Evolutionary conservation across 2,329 filamentous ascomycete species (phyloP).

Genomic region (Fusarium praegraminearum): DNA sequence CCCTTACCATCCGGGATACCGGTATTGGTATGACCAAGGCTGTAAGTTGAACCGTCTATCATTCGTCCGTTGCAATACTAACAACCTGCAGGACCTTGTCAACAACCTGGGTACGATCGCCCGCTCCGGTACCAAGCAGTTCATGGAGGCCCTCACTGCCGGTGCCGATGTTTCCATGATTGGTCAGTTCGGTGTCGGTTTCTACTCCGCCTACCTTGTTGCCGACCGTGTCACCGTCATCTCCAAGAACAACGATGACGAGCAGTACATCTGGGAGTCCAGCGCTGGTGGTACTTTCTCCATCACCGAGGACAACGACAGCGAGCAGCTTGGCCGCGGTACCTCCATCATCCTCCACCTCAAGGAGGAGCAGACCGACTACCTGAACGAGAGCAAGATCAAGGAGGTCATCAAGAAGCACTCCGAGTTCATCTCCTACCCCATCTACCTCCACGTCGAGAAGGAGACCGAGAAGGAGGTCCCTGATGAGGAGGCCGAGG

Average conservation of each 20-base stretch:
- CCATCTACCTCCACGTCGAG: slow-evolving; percentile 99
- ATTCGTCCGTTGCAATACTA: neutral
- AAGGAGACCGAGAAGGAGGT: slow-evolving; percentile 99
- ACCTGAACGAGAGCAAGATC: slow-evolving; percentile 98
- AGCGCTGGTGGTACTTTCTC: slow-evolving; percentile 97
- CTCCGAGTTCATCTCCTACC: slow-evolving; percentile 99
- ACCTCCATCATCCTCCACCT: slow-evolving; percentile 98
- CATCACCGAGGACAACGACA: slow-evolving; percentile 89
- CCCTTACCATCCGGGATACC: slow-evolving; percentile 94
- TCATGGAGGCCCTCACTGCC: slow-evolving; percentile 99
- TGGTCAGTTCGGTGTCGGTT: slow-evolving; percentile 99
- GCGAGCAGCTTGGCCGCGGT: slow-evolving; percentile 90
- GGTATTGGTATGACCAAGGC: slow-evolving; percentile 99
- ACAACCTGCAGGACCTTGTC: slow-evolving; percentile 80
- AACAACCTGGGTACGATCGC: slow-evolving; percentile 99
- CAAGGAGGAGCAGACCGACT: slow-evolving; percentile 99
- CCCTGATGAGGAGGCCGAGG: slow-evolving; percentile 87
- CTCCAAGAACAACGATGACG: slow-evolving; percentile 99
- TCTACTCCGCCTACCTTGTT: slow-evolving; percentile 99
- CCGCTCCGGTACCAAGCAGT: slow-evolving; percentile 99
- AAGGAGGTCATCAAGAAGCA: slow-evolving; percentile 99
- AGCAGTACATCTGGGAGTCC: slow-evolving; percentile 99
- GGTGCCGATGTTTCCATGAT: slow-evolving; percentile 99
- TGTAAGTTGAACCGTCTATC: slow-evolving; percentile 68
- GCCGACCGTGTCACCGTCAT: slow-evolving; percentile 95